Conservation (phyloP, 768 basidiomycete genomes). For the Kondoa malvinella region DNA sequence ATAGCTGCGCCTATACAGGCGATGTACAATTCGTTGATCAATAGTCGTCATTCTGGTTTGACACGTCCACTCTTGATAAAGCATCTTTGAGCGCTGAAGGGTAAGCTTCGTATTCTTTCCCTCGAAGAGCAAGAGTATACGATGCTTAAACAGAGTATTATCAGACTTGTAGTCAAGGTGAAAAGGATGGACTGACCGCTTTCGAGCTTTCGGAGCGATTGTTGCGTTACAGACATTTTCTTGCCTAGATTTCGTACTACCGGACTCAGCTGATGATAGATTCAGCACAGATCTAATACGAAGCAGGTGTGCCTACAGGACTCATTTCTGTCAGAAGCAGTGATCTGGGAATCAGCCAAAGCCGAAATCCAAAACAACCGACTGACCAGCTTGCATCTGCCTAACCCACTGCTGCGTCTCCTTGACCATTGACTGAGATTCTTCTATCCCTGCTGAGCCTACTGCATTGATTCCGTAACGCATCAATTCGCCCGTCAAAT, state of each 20-base stretch:
- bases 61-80: neutral
- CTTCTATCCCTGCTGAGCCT: constrained; percentile 14
- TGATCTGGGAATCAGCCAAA: constrained; percentile 49
- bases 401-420: constrained; percentile 35
- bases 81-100: neutral
- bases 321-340: constrained; percentile 47
- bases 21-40: no score
- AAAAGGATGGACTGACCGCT: constrained; percentile 42
- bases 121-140: neutral
- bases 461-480: constrained; percentile 63
- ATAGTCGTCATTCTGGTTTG: neutral
- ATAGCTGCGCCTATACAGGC: no score
- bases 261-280: constrained; percentile 48
- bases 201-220: constrained; percentile 90
- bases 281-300: constrained; percentile 36
- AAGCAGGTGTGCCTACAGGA: neutral
- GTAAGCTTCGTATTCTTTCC: neutral
- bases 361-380: constrained; percentile 42
- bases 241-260: constrained; percentile 56
- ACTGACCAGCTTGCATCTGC: constrained; percentile 35
- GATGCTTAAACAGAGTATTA: neutral
- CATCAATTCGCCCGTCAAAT: constrained; percentile 95
- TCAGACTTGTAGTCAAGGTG: neutral
- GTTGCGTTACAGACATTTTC: constrained; percentile 69
- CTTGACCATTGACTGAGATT: neutral